phyloP scores from a whole-genome alignment of 2,329 filamentous ascomycete species.

The Endoconidiophora laricicola region DNA sequence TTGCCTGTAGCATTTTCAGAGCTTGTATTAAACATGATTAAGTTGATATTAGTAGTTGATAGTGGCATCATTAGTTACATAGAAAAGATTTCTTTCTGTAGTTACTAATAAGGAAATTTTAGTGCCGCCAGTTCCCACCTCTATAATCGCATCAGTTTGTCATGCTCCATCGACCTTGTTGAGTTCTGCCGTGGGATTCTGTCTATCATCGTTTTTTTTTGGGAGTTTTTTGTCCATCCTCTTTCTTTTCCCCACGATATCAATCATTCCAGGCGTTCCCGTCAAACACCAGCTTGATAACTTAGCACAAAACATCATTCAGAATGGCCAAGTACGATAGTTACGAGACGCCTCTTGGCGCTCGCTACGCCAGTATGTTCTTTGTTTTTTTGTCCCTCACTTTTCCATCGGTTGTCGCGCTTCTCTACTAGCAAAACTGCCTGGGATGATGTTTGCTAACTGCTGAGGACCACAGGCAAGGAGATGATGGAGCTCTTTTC shows the following conservation, averaged over 20 bases:
- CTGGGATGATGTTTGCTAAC: not conserved
- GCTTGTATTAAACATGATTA: no score
- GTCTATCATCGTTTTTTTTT: not conserved
- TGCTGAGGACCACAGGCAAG: slow-evolving; percentile 14
- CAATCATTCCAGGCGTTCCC: not conserved
- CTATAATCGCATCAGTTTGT: no score
- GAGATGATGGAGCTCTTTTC: slow-evolving; percentile 73
- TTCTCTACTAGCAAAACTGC: not conserved
- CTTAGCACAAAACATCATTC: not conserved
- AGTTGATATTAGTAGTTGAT: no score
- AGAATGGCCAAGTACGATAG: slow-evolving; percentile 17
- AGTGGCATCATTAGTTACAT: no score
- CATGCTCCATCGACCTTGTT: no score
- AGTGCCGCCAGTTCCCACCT: no score
- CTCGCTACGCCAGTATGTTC: slow-evolving; percentile 47
- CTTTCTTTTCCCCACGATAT: not conserved
- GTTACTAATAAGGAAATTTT: no score
- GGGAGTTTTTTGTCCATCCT: not conserved
- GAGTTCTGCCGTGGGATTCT: not conserved
- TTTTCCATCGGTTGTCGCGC: not conserved
- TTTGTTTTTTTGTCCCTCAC: slow-evolving; percentile 9
- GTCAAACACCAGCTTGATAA: not conserved
- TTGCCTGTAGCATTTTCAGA: no score
- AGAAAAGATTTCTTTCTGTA: no score
- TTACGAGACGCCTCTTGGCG: slow-evolving; percentile 51